Percentiles rank a stretch among this genome's conserved stretches.
Evolutionary conservation across 139 green algal species (phyloP).

Genomic region (Tetradesmus obliquus): DNA sequence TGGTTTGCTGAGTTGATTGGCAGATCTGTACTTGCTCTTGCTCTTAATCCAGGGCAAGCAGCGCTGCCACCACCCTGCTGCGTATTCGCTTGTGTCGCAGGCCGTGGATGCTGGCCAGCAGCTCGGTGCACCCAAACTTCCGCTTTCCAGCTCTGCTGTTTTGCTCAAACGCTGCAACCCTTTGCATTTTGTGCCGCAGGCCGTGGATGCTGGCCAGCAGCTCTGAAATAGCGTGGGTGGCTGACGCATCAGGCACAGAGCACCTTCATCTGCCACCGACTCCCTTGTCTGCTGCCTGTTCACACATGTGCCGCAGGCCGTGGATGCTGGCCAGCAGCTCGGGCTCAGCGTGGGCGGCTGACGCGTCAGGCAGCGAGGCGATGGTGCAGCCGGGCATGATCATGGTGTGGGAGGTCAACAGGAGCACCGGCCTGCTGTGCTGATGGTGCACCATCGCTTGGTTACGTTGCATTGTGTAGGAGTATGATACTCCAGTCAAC

Average conservation of each 20-base stretch:
- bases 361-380: not conserved
- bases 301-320: not conserved
- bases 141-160: too few species aligned
- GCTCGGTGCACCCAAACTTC: not conserved
- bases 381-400: constrained; percentile 9
- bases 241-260: not conserved
- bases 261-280: too few species aligned
- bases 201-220: not conserved
- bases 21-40: too few species aligned
- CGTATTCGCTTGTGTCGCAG: not conserved
- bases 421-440: not conserved
- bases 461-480: too few species aligned
- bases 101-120: not conserved
- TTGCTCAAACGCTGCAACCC: not conserved
- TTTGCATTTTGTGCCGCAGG: too few species aligned
- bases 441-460: not conserved
- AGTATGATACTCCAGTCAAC: too few species aligned
- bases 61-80: too few species aligned
- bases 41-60: too few species aligned
- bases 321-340: constrained; percentile 24
- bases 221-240: not conserved
- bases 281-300: not conserved
- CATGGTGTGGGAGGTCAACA: constrained; percentile 32
- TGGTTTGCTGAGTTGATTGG: not conserved
- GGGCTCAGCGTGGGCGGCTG: not conserved